Evolutionary conservation across 2,329 filamentous ascomycete genomes (phyloP), one percentile per base, ranked within the genome.

Genomic region (Alternaria alternata): DNA sequence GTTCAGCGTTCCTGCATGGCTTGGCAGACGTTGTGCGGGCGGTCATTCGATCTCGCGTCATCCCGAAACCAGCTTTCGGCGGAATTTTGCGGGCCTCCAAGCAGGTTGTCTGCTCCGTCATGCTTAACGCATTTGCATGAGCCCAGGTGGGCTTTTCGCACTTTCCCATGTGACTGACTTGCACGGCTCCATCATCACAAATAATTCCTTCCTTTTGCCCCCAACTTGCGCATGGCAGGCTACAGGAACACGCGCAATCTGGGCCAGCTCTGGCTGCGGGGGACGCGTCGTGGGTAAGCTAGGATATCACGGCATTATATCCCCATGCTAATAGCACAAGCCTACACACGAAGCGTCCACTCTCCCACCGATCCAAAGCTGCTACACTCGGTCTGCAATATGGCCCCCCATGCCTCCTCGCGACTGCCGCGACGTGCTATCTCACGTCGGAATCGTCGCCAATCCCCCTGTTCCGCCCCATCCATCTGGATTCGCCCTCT

Each of bases 401-500:
- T 52, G 75, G 70, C 41, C 69, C 73, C 30, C 71, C 75, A 4
- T 61, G 70, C 46, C 65, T 76, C 24, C 48, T 74, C 22, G 68
- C 72, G 3, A 64, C 67, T 4, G 61, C 67, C 34, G 65, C 73
- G n/a, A 66, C 63, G 20, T 66, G 65, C 59, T 69, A 67, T 38
- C 51, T 72, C 26, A 54, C 61, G n/a, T 65, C 68, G 7, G 54
- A 67, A 3, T 51, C 57, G 20, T 60, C 65, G 7, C 63, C 60
- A 53, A 62, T 47, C 41, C 61, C 69, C 16, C 58, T 68, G 47
- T 28, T 67, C 3, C 69, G 66, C 8, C 68, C 73, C 28, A 67
- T 73, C 16, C 69, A 69, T 20, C 66, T 71, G 34, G 76, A 78
- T 63, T 66, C 74, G 42, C 72, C 75, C 14, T 63, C 72, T 3